Percentiles rank a stretch among this genome's conserved stretches.
These are phyloP conservation scores for Solanum appendiculatum DNA, from an alignment of 257 asterid genomes.

Conservation along the genomic window DNA sequence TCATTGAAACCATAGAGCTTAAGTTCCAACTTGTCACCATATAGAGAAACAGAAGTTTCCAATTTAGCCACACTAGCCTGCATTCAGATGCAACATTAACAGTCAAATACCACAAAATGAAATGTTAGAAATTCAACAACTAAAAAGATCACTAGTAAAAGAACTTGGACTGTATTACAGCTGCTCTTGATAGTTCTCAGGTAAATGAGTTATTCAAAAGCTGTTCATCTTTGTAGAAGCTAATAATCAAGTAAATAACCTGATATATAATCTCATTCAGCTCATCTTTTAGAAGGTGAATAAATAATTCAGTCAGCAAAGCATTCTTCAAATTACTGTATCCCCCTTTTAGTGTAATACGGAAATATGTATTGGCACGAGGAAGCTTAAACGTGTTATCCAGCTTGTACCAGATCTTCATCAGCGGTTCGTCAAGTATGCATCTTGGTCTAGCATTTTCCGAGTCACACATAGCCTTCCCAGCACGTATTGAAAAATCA, in stretches of 20 bases:
- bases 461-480: constrained; percentile 25
- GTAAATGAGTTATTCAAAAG: neutral
- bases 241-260: constrained; percentile 35
- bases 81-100: constrained; percentile 10
- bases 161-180: neutral
- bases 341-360: constrained; percentile 78
- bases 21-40: constrained; percentile 88
- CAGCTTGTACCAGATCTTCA: constrained; percentile 90
- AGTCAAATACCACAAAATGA: neutral
- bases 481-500: constrained; percentile 71
- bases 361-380: constrained; percentile 95
- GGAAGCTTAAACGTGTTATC: constrained; percentile 84
- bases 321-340: constrained; percentile 57
- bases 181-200: neutral
- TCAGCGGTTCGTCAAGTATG: constrained; percentile 66
- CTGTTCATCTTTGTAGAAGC: neutral
- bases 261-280: constrained; percentile 93
- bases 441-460: constrained; percentile 54
- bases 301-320: constrained; percentile 73
- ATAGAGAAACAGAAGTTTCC: constrained; percentile 80
- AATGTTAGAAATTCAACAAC: neutral
- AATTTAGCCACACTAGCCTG: constrained; percentile 96
- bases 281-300: constrained; percentile 83
- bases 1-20: constrained; percentile 95
- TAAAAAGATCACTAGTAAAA: neutral